phyloP scores from a whole-genome alignment of 2,329 filamentous ascomycete genomes.

The Huntiella decipiens region DNA sequence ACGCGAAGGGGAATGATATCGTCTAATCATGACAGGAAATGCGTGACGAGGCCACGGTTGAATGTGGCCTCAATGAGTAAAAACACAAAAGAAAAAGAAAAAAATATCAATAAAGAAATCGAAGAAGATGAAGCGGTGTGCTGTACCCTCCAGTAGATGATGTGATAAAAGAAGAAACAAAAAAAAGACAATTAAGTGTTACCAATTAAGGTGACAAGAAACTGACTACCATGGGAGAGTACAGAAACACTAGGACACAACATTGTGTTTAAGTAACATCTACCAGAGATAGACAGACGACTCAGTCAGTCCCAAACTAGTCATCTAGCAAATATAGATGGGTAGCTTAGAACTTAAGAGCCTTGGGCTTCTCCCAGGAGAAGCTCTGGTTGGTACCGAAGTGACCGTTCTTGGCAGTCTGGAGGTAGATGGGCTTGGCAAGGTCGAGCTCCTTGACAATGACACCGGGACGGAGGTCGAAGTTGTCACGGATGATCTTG shows the following conservation, averaged over 20 bases:
- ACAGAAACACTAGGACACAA: neutral
- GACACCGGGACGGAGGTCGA: slow-evolving; percentile 93
- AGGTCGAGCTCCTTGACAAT: slow-evolving; percentile 96
- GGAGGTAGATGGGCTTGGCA: slow-evolving; percentile 88
- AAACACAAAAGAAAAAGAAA: slow-evolving; percentile 10
- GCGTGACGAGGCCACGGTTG: slow-evolving; percentile 22
- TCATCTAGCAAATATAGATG: neutral
- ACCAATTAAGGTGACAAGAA: too few relatives aligned
- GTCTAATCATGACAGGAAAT: slow-evolving; percentile 17
- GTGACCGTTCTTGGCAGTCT: slow-evolving; percentile 99
- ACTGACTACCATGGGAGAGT: neutral
- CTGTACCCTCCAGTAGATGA: slow-evolving; percentile 10
- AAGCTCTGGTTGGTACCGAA: slow-evolving; percentile 94
- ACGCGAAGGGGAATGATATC: slow-evolving; percentile 21
- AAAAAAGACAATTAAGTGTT: too few relatives aligned
- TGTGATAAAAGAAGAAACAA: neutral
- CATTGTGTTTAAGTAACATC: too few relatives aligned
- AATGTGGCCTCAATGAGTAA: slow-evolving; percentile 19
- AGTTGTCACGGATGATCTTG: slow-evolving; percentile 86
- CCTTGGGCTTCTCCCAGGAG: slow-evolving; percentile 96
- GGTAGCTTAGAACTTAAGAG: slow-evolving; percentile 61
- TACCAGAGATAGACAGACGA: neutral
- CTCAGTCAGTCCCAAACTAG: neutral
- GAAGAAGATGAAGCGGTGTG: slow-evolving; percentile 12
- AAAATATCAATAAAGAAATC: slow-evolving; percentile 10